Conservation (phyloP, 441 rosid species). For the Aleurites moluccanus region DNA sequence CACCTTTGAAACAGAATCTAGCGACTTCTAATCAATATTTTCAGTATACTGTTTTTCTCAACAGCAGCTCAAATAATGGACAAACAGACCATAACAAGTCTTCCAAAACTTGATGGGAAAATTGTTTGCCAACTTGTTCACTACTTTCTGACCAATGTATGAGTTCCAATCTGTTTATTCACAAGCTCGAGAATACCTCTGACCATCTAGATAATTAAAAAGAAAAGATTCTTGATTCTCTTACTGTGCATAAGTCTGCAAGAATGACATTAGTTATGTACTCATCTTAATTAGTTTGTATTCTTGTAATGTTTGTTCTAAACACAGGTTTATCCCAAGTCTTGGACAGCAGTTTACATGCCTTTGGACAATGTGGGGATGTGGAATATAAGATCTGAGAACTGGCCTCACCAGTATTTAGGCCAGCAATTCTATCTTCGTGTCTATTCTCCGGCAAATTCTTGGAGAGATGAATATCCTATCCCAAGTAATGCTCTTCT, state of each 20-base stretch:
- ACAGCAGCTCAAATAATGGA: too few species aligned
- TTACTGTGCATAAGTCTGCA: too few species aligned
- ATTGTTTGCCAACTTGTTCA: not conserved
- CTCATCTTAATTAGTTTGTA: too few species aligned
- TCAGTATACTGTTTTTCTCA: too few species aligned
- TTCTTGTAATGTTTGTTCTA: constrained; percentile 6
- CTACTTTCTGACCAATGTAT: not conserved
- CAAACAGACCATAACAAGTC: too few species aligned
- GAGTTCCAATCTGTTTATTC: not conserved
- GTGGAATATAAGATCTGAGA: constrained; percentile 84
- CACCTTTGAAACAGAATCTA: too few species aligned
- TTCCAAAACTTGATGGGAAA: too few species aligned
- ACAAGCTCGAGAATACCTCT: too few species aligned
- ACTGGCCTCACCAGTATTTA: constrained; percentile 69
- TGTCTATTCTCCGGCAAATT: constrained; percentile 56
- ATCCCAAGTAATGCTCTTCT: constrained; percentile 77
- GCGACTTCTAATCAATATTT: too few species aligned
- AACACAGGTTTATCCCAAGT: constrained; percentile 77
- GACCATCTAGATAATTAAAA: too few species aligned
- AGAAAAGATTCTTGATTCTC: too few species aligned
- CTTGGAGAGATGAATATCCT: constrained; percentile 70
- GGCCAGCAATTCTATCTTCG: constrained; percentile 81
- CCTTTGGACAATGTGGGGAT: constrained; percentile 80
- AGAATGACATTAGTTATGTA: too few species aligned
- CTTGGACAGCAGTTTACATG: constrained; percentile 79